Evolutionary conservation across 805 yeast species (phyloP), one percentile per base, ranked within the genome.

Genomic region (Monosporozyma aerobia): DNA sequence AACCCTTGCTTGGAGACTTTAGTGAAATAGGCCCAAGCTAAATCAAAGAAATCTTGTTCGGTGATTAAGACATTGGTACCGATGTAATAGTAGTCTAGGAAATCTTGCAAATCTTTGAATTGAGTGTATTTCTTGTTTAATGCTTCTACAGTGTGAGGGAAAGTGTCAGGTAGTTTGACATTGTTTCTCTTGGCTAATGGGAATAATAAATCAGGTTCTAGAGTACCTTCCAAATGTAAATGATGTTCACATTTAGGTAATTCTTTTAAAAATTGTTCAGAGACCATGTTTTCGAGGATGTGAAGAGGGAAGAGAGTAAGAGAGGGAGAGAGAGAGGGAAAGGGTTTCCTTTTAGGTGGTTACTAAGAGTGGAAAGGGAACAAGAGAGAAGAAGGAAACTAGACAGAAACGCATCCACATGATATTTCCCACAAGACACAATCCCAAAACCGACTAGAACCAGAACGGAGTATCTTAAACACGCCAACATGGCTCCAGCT

Each of bases 231-330:
- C 46, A 87, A 67, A 69, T 87, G 95, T 55, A 87, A 79, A 64
- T 87, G 95, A 65, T 87, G 92, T 67, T 87, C 95, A 72, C 94
- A 87, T 69, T 87, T 87, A 54, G 95, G 95, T 49, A 87, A 73
- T 59, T 83, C 92, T 43, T 68, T 72, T 48, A 86, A 74, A 67
- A 85, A 86, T 54, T 67, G 61, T 51, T 37, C 49, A 23, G 64
- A 56, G 16, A 62, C 67, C 45, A 41, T 41, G 4, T 11, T 41
- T 25, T 9, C n/a, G n/a, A n/a, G n/a, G n/a, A n/a, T n/a, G n/a
- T n/a, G 9, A 13, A 39, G 14, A 39, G 13, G 3, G 13, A 35
- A 5, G 14, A 32, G 35, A 35, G 16, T 13, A 35, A 13, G n/a
- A 35, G 39, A 35, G 16, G 6, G n/a, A n/a, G n/a, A n/a, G n/a